Conservation (phyloP, 2,329 filamentous ascomycete species). For the Phaeophleospora eucalypticola region DNA sequence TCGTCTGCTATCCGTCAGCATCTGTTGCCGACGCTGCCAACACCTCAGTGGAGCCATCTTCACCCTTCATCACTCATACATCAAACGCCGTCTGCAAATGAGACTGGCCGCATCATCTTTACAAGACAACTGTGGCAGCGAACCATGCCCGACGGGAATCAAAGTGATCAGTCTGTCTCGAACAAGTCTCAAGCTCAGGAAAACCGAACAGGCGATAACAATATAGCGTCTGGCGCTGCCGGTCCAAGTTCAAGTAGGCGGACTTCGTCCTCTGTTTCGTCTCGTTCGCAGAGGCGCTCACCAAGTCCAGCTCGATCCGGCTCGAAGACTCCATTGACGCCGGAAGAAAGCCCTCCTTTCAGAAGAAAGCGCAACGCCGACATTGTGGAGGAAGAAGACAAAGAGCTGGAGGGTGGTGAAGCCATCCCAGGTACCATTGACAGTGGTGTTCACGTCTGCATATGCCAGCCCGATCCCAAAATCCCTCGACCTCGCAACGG, state of each 20-base stretch:
- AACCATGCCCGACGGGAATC: conserved; percentile 32
- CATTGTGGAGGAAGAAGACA: conserved; percentile 31
- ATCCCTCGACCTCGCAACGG: conserved; percentile 68
- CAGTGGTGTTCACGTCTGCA: conserved; percentile 54
- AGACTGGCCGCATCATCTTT: conserved; percentile 31
- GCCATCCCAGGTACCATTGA: conserved; percentile 37
- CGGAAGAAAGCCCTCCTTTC: conserved; percentile 34
- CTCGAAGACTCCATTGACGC: conserved; percentile 34
- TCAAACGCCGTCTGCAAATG: conserved; percentile 28
- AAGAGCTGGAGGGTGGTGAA: conserved; percentile 23
- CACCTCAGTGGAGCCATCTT: conserved; percentile 2
- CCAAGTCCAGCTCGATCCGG: conserved; percentile 24
- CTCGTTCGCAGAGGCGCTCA: conserved; percentile 29
- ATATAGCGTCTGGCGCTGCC: conserved; percentile 16
- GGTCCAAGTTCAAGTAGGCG: conserved; percentile 22
- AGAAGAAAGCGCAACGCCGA: conserved; percentile 30
- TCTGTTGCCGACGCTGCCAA: conserved; percentile 16
- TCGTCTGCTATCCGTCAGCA: conserved; percentile 23
- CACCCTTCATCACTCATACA: conserved; percentile 3
- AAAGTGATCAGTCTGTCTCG: conserved; percentile 27
- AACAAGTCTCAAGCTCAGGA: conserved; percentile 31
- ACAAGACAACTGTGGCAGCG: conserved; percentile 37
- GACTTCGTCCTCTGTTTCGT: conserved; percentile 29
- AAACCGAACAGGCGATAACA: conserved; percentile 14
- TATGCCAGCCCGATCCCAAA: conserved; percentile 68